Base-by-base conservation (phyloP, 768 basidiomycete genomes). In the Russula compacta region DNA sequence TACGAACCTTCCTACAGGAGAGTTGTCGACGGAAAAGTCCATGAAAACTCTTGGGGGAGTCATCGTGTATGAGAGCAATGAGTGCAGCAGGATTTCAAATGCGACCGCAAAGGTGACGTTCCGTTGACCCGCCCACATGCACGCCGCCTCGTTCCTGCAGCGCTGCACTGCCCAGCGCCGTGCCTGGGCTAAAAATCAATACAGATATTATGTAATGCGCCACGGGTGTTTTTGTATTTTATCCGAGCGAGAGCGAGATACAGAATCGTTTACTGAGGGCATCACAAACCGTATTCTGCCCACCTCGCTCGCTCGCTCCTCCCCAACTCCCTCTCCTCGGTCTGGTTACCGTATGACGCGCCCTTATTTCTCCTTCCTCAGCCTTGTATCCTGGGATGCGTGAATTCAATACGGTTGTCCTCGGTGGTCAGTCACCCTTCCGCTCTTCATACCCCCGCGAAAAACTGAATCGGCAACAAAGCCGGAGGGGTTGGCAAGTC, bases 401-500 rank as follows among this genome's bases (percentile, higher is more conserved):
- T 65, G 79, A 83, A 72, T 89, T 82, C 74, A 87, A 83, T 70
- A 82, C 85, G 24, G 89, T 91, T 60, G 86, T 92, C 48, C 83
- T 92, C 54, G 89, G 89, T 67, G 89, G 89, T 88, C 67, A 64
- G 80, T 71, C 35, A 52, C 29, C 49, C 35, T 58, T 58, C 53
- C 53, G 52, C 52, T 62, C 39, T 8, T 60, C 21, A 17, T 38
- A 11, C 19, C 17, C 51, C 11, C 9, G 6, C 19, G 47, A 51
- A 11, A 46, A 24, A 50, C 51, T 64, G 40, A 47, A 49, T 47
- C 11, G 17, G 15, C 39, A 38, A 44, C 14, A 66, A 51, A 91
- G 89, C 89, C 69, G 91, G 91, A 68, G 91, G 91, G 24, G 90
- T 93, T 56, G 91, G 91, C 51, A 93, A 93, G 73, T 92, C 89